These are phyloP conservation scores for Aspergillus puulaauensis DNA, from an alignment of 2,329 filamentous ascomycete genomes.

Conservation along the genomic window DNA sequence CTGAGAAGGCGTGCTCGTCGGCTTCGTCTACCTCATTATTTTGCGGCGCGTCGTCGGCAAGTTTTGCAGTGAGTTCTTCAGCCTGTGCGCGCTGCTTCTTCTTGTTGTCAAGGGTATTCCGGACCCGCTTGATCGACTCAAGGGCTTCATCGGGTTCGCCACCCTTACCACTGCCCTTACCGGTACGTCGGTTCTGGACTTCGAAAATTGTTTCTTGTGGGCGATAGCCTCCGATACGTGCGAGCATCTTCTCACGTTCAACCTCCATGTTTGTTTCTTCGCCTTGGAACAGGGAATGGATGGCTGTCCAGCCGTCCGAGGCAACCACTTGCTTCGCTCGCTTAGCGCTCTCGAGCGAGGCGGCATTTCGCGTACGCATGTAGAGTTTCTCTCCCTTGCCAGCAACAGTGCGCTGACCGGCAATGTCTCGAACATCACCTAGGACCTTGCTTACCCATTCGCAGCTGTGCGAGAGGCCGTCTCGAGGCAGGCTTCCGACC, in stretches of 20 bases:
- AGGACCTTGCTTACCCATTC: constrained; percentile 84
- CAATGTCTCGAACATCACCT: constrained; percentile 72
- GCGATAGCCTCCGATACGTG: constrained; percentile 81
- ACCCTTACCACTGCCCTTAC: constrained; percentile 66
- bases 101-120: constrained; percentile 43
- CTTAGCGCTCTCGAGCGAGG: constrained; percentile 86
- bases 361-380: constrained; percentile 82
- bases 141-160: constrained; percentile 63
- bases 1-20: constrained; percentile 40
- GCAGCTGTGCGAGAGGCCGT: constrained; percentile 69
- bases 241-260: constrained; percentile 81
- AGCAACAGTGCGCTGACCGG: constrained; percentile 69
- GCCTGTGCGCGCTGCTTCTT: constrained; percentile 38
- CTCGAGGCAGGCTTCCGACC: constrained; percentile 72
- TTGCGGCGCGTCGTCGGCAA: background rate
- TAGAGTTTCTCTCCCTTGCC: constrained; percentile 92
- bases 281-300: constrained; percentile 78
- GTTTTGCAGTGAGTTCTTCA: constrained; percentile 19
- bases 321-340: constrained; percentile 75
- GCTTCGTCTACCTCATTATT: constrained; percentile 23
- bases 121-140: constrained; percentile 48
- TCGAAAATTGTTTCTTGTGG: constrained; percentile 97
- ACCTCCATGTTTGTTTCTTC: constrained; percentile 63
- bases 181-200: constrained; percentile 73
- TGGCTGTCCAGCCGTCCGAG: constrained; percentile 67